phyloP scores from a whole-genome alignment of 129 eudicot genomes.

The Logfia minima region DNA sequence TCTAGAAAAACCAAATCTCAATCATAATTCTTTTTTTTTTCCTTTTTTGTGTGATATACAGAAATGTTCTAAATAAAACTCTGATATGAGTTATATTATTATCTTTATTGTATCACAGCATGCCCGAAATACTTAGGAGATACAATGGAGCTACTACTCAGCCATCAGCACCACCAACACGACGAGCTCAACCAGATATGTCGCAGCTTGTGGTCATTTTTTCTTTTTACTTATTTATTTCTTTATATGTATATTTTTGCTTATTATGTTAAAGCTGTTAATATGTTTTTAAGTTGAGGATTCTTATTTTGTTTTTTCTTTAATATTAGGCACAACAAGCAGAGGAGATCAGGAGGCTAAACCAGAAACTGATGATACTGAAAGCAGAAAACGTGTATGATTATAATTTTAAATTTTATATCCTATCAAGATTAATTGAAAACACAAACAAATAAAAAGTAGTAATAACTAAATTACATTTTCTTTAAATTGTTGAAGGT shows the following conservation, averaged over 20 bases:
- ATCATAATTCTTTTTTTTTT: background rate
- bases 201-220: constrained; percentile 22
- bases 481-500: constrained; percentile 20
- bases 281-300: background rate
- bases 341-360: constrained; percentile 27
- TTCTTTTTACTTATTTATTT: background rate
- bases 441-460: background rate
- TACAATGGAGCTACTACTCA: constrained; percentile 17
- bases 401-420: background rate
- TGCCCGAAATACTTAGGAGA: constrained; percentile 12
- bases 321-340: constrained; percentile 22
- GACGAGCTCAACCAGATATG: constrained; percentile 8
- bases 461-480: background rate
- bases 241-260: background rate
- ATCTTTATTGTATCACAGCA: constrained; percentile 12
- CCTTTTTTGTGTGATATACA: background rate
- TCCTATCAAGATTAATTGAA: background rate
- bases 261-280: background rate
- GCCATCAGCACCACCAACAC: background rate
- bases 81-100: background rate
- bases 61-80: background rate
- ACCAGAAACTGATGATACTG: constrained; percentile 13
- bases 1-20: background rate
- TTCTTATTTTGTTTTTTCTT: background rate
- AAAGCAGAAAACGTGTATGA: constrained; percentile 22